A percentile compares a stretch with the other conserved stretches of the same genome.
Conservation (phyloP, 2,329 filamentous ascomycete genomes). For the Exophiala spinifera region DNA sequence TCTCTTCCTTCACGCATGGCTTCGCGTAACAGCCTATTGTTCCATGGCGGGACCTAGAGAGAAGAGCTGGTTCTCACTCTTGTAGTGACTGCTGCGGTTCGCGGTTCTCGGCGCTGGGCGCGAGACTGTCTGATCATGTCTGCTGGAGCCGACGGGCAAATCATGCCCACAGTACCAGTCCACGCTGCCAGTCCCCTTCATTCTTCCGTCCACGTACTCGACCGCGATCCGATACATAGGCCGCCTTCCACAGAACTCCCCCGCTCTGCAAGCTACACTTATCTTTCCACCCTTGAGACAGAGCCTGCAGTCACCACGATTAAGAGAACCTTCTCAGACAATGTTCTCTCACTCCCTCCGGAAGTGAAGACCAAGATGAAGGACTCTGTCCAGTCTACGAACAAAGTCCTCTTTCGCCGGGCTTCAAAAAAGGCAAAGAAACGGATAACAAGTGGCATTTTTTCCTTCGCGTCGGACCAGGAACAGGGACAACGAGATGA, state of each 20-base stretch:
- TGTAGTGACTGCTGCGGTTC: constrained; percentile 6
- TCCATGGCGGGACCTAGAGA: constrained; percentile 15
- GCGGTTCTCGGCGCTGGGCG: background rate
- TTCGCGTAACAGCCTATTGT: background rate
- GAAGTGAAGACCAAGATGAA: constrained; percentile 29
- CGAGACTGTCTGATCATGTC: constrained; percentile 6
- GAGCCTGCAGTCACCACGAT: constrained; percentile 38
- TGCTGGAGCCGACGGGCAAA: constrained; percentile 18
- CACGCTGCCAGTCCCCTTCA: constrained; percentile 21
- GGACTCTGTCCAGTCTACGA: constrained; percentile 20
- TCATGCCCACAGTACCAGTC: constrained; percentile 21
- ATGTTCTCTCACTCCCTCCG: constrained; percentile 42
- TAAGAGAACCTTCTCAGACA: constrained; percentile 51
- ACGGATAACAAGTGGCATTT: constrained; percentile 34
- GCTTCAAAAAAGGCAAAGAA: constrained; percentile 30
- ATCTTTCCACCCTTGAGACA: constrained; percentile 45
- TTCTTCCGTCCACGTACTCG: constrained; percentile 10
- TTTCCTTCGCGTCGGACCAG: constrained; percentile 33
- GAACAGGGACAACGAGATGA: constrained; percentile 37
- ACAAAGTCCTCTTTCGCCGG: constrained; percentile 27
- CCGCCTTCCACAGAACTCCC: constrained; percentile 36
- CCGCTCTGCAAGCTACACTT: constrained; percentile 58
- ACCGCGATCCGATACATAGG: constrained; percentile 4
- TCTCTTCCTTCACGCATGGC: background rate
- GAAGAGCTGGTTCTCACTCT: constrained; percentile 2